Percentiles rank a stretch among this genome's conserved stretches.
phyloP scores from a whole-genome alignment of 2,329 filamentous ascomycete species.

The Cordyceps pruinosa region DNA sequence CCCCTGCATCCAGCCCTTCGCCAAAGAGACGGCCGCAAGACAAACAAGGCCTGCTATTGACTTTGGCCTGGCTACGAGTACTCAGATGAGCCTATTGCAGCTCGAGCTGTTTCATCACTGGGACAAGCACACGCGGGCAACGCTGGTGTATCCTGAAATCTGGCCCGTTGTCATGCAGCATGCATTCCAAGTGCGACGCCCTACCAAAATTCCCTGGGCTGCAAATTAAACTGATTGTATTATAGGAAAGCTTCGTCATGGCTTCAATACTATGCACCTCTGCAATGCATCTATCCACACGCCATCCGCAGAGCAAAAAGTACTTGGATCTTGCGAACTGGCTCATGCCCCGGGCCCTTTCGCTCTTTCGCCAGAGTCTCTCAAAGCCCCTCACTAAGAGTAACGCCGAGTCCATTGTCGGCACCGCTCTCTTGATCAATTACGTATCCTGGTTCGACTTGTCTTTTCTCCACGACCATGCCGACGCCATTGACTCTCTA shows the following conservation, averaged over 20 bases:
- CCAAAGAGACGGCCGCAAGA: constrained; percentile 2
- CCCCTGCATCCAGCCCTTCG: constrained; percentile 10
- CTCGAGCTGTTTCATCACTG: constrained; percentile 28
- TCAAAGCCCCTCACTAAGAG: constrained; percentile 18
- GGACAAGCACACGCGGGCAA: constrained; percentile 19
- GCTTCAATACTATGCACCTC: constrained; percentile 19
- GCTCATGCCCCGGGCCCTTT: constrained; percentile 19
- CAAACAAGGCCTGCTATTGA: neutral
- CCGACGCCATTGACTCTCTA: constrained; percentile 21
- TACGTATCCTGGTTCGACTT: neutral
- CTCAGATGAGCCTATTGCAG: constrained; percentile 23
- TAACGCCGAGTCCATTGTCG: constrained; percentile 19
- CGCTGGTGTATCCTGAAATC: constrained; percentile 21
- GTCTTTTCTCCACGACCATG: neutral
- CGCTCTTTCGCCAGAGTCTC: constrained; percentile 20
- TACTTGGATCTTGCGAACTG: constrained; percentile 19
- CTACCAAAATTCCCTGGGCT: neutral
- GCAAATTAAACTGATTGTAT: neutral
- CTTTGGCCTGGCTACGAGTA: neutral
- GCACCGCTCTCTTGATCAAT: neutral
- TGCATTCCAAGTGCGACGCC: constrained; percentile 21
- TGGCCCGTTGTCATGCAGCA: constrained; percentile 23
- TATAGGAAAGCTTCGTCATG: constrained; percentile 23
- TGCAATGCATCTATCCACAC: constrained; percentile 18
- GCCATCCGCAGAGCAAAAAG: constrained; percentile 10